Conservation (phyloP, 192 early-diverging fungal genomes). For the Backusella parvicylindrica region DNA sequence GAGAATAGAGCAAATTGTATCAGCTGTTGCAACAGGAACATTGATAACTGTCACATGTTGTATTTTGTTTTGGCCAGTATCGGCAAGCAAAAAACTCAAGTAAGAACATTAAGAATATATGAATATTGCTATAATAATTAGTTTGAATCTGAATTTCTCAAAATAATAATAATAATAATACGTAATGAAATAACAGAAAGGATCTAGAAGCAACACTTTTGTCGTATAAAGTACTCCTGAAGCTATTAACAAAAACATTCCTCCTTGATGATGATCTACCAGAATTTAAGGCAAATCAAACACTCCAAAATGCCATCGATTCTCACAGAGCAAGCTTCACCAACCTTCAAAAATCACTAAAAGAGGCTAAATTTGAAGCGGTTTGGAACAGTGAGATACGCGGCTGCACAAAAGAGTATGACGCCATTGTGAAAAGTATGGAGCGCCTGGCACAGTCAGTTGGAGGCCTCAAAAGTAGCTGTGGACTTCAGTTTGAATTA, state of each 20-base stretch:
- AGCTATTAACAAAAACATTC: conserved; percentile 65
- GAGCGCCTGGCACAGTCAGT: conserved; percentile 70
- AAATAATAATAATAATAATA: neutral
- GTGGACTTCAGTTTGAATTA: conserved; percentile 60
- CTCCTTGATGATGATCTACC: conserved; percentile 52
- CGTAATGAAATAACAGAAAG: conserved; percentile 1
- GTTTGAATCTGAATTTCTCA: neutral
- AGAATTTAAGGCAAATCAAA: conserved; percentile 47
- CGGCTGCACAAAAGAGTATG: conserved; percentile 39
- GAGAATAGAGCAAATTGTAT: conserved; percentile 40
- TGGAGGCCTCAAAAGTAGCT: conserved; percentile 64
- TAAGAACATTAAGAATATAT: neutral
- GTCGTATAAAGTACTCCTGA: conserved; percentile 57
- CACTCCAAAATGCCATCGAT: conserved; percentile 57
- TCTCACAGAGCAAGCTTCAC: conserved; percentile 60
- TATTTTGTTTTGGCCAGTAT: conserved; percentile 51
- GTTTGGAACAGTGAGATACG: conserved; percentile 47
- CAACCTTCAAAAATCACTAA: conserved; percentile 50
- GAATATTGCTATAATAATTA: neutral
- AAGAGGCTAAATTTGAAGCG: conserved; percentile 56
- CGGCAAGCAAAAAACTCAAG: conserved; percentile 50
- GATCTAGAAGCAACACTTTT: conserved; percentile 50
- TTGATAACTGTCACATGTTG: conserved; percentile 42
- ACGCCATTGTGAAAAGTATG: conserved; percentile 53
- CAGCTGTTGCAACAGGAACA: conserved; percentile 40